phyloP scores from a whole-genome alignment of 345 rosid genomes.

The Heritiera littoralis region DNA sequence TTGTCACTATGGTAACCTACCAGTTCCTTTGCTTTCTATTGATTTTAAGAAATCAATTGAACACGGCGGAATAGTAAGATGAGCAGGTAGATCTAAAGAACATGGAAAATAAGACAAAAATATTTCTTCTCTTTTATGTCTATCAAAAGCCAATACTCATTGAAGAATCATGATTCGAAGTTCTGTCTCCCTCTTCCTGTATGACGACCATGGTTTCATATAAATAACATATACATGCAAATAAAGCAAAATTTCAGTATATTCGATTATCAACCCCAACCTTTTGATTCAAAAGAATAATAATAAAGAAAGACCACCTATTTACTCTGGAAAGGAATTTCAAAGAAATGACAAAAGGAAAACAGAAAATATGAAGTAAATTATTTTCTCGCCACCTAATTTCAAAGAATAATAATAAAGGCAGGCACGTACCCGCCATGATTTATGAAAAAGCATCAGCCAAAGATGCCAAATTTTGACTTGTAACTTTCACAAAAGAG shows the following conservation, averaged over 20 bases:
- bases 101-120: neutral
- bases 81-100: neutral
- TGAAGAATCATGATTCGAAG: neutral
- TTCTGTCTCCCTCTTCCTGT: neutral
- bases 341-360: neutral
- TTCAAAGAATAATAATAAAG: neutral
- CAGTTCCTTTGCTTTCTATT: neutral
- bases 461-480: neutral
- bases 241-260: neutral
- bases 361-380: neutral
- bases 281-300: neutral
- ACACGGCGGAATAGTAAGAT: neutral
- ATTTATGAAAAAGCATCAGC: neutral
- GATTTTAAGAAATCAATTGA: neutral
- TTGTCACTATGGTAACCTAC: neutral
- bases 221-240: neutral
- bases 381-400: neutral
- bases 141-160: neutral
- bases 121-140: conserved; percentile 9
- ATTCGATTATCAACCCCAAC: neutral
- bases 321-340: neutral
- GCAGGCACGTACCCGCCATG: neutral
- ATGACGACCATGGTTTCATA: neutral
- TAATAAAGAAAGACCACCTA: neutral
- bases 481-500: too few species aligned